Base-by-base conservation (phyloP, 2,329 filamentous ascomycete species). In the Scytalidium sp. region DNA sequence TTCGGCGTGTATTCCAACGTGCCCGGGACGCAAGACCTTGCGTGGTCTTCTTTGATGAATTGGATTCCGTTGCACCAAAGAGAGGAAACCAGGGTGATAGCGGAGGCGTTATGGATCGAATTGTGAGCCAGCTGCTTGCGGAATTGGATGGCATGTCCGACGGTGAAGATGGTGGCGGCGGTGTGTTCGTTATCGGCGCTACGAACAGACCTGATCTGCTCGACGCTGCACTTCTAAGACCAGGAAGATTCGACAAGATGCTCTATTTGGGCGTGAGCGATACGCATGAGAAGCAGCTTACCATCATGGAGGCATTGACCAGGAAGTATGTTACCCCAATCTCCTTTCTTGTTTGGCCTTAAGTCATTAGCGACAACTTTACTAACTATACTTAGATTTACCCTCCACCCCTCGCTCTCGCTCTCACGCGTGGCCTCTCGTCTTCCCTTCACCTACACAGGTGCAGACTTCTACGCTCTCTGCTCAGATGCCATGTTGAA, bases 401-500 rank as follows among this genome's bases (percentile, higher is more conserved):
- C 86, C 2, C 83, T 97, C 46, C 79, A 90, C 56, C 89, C 90
- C 0, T 78, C 83, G 1, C 77, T 97, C 43, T 94, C 90, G 10
- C 81, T 99, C 10, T 68, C 78, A 21, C 73, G 81, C 7, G 83
- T 99, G 43, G 87, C 93, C 3, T 78, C 87, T 46, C 78, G 78
- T 10, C 80, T 99, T 3, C 94, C 94, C 0, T 94, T 97, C 66
- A 97, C 93, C 2, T 99, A 97, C 72, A 99, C 94, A 0, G 94
- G 94, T 63, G 94, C 94, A 55, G 94, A 99, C 71, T 86, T 99
- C 64, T 99, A 99, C 70, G 94, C 94, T 1, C 79, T 99, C 19
- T 97, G 93, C 74, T 96, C 91, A 41, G 94, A 99, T 68, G 91
- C 94, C 46, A 99, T 99, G 94, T 86, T 99, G 59, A 97, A 99